Conservation (phyloP, 2,329 filamentous ascomycete species). For the Curvularia lunata region DNA sequence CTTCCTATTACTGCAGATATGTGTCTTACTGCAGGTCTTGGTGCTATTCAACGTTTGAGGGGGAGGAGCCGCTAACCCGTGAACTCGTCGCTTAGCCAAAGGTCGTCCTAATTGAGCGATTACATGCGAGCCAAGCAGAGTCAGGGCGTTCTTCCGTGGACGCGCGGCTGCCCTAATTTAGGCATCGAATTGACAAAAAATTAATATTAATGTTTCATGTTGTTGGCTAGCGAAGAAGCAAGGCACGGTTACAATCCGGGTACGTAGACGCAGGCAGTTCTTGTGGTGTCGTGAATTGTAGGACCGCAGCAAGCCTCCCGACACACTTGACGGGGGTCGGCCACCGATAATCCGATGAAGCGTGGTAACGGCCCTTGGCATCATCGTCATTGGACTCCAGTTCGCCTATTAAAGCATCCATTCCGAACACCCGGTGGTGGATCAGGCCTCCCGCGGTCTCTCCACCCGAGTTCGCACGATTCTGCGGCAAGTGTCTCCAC, state of each 20-base stretch:
- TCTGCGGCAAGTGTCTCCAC: neutral
- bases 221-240: neutral
- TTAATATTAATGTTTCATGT: neutral
- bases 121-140: slow-evolving; percentile 17
- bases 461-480: neutral
- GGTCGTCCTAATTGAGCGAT: slow-evolving; percentile 24
- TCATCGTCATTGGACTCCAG: neutral
- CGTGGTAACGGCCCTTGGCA: neutral
- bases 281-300: neutral
- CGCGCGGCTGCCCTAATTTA: neutral
- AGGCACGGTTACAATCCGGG: neutral
- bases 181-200: neutral
- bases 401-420: neutral
- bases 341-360: neutral
- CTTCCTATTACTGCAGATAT: neutral
- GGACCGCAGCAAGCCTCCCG: neutral
- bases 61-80: slow-evolving; percentile 13
- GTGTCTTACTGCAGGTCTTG: neutral
- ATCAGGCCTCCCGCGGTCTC: neutral
- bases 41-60: neutral
- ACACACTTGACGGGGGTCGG: neutral
- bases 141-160: neutral
- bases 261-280: no score
- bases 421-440: neutral
- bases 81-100: slow-evolving; percentile 9